A percentile compares a stretch with the other conserved stretches of the same genome.
Conservation (phyloP, 2,329 filamentous ascomycete species). For the Aspergillus sp. region DNA sequence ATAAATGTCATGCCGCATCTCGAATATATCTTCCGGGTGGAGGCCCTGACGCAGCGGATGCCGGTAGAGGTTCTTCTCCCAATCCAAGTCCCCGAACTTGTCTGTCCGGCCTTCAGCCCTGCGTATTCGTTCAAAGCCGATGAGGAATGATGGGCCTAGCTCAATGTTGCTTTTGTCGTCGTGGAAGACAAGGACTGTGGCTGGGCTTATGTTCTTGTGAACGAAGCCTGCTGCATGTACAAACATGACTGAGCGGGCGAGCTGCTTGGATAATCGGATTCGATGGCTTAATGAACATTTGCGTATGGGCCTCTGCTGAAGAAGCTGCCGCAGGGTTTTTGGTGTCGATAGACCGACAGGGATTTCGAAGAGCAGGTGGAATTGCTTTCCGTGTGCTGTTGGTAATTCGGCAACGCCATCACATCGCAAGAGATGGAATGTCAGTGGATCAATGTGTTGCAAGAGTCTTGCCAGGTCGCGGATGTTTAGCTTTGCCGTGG, state of each 20-base stretch:
- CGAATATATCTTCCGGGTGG: background rate
- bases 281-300: too few relatives aligned
- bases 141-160: background rate
- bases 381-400: background rate
- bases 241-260: background rate
- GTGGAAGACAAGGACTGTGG: background rate
- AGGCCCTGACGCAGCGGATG: background rate
- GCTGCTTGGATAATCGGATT: background rate
- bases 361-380: background rate
- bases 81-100: background rate
- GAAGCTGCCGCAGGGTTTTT: background rate
- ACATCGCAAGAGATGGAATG: background rate
- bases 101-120: background rate
- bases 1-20: constrained; percentile 7
- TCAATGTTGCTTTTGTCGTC: background rate
- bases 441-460: background rate
- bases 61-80: constrained; percentile 4
- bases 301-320: background rate
- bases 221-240: constrained; percentile 2
- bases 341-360: background rate
- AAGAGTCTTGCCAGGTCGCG: background rate
- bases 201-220: constrained; percentile 6
- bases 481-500: background rate
- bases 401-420: background rate
- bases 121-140: background rate